phyloP scores from a whole-genome alignment of 768 basidiomycete genomes.

The Suillus brevipes region DNA sequence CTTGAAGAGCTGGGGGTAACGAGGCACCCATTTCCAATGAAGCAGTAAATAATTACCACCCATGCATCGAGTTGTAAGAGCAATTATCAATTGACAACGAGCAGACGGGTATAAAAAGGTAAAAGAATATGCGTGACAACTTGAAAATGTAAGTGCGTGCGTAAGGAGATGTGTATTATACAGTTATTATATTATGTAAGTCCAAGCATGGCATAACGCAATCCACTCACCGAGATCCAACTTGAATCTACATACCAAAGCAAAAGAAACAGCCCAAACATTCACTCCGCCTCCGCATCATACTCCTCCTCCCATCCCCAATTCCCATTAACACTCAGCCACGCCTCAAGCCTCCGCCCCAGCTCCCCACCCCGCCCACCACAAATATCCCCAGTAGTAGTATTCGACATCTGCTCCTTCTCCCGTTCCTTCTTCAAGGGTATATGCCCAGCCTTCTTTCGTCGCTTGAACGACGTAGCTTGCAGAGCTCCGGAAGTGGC shows the following conservation, averaged over 20 bases:
- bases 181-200: too few species aligned
- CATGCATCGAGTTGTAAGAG: background rate
- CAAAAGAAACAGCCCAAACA: too few species aligned
- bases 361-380: constrained; percentile 80
- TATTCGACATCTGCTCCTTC: constrained; percentile 68
- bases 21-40: background rate
- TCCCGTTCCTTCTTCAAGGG: constrained; percentile 62
- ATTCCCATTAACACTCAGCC: constrained; percentile 50
- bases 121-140: background rate
- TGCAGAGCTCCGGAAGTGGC: constrained; percentile 22
- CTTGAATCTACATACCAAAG: background rate
- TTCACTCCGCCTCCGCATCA: constrained; percentile 23
- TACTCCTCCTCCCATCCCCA: constrained; percentile 26
- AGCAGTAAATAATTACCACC: background rate
- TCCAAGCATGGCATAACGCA: background rate
- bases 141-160: background rate
- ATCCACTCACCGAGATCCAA: background rate
- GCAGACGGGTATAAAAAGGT: too few species aligned
- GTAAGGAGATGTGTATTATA: background rate
- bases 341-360: constrained; percentile 72
- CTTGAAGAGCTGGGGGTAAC: too few species aligned
- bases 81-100: background rate
- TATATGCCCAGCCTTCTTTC: constrained; percentile 45
- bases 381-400: constrained; percentile 71
- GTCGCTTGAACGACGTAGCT: constrained; percentile 27